Evolutionary conservation across 108 stramenopile genomes (phyloP).

Genomic region (Skeletonema costatum): DNA sequence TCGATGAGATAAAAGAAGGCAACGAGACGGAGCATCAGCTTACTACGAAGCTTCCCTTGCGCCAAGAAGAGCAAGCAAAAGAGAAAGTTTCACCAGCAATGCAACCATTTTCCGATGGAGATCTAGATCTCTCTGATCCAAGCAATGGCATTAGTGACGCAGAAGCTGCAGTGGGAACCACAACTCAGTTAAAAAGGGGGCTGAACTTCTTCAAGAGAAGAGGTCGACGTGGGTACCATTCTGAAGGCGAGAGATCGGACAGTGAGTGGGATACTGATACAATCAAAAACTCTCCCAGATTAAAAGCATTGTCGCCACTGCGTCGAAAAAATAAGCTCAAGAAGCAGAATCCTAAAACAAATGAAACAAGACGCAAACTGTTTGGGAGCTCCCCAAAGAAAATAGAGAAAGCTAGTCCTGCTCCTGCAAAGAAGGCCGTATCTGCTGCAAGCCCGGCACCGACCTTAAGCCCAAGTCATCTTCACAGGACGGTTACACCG

Average conservation of each 20-base stretch:
- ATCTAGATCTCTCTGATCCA: constrained; percentile 1
- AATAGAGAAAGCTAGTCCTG: background rate
- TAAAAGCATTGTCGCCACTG: background rate
- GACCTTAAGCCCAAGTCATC: background rate
- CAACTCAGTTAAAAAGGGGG: background rate
- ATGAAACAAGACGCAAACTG: background rate
- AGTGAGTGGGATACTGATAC: constrained; percentile 14
- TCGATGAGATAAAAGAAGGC: background rate
- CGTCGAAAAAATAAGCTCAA: background rate
- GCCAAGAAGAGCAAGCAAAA: background rate
- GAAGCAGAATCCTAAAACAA: background rate
- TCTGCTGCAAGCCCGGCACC: background rate
- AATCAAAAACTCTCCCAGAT: background rate
- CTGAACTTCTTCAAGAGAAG: constrained; percentile 2
- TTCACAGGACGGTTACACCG: background rate
- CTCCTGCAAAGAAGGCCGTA: background rate
- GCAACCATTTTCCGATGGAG: background rate
- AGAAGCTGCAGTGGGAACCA: background rate
- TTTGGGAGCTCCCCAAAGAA: background rate
- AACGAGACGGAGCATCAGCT: background rate
- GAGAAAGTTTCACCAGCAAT: background rate
- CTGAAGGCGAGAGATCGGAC: constrained; percentile 29
- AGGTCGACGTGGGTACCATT: constrained; percentile 9
- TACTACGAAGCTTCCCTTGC: background rate
- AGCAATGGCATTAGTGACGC: background rate